Evolutionary conservation across 1,284 basidiomycete genomes (phyloP), one percentile per base, ranked within the genome.

Genomic region (Agroathelia rolfsii): DNA sequence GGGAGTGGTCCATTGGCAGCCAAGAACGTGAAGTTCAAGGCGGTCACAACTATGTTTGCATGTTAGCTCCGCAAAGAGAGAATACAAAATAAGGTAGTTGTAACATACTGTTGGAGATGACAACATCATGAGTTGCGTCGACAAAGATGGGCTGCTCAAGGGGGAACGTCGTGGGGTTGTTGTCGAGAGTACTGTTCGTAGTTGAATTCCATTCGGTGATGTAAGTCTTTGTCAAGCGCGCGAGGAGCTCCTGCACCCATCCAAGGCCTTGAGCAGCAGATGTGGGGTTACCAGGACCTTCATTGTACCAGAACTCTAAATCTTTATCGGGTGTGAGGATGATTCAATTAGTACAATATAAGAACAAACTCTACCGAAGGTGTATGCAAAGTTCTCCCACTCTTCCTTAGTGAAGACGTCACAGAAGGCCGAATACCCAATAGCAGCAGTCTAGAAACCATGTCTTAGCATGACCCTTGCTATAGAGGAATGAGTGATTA

Each of bases 51-150:
- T 5, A 17, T 8, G 11, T 11, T 11, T 4, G 10, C 19, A 13
- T 37, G 5, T 10, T 15, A 31, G n/a, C n/a, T n/a, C n/a, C 9
- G 26, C 13, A 27, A 15, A 19, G 6, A 13, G 20, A 19, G 14
- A 19, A 12, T 11, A 15, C 8, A 14, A 33, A 3, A 12, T 12
- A 5, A 33, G 9, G 26, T 6, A 18, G 20, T 32, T 12, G 19
- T 16, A 5, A 52, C 64, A n/a, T 39, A 81, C 81, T 69, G 45
- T 88, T 81, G 13, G 86, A 56, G 2, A 90, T 74, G 29, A 88
- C 82, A 19, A 87, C 83, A 47, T 88, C 85, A 39, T 87, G 83
- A 0, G 84, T 87, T 0, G 85, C 83, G 50, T 89, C 86, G 3
- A 86, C 87, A 44, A 90, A 93, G 23, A 93, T 60, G 37, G 66